phyloP scores from a whole-genome alignment of 176 grass and related monocot genomes.

The Oryza nivara region DNA sequence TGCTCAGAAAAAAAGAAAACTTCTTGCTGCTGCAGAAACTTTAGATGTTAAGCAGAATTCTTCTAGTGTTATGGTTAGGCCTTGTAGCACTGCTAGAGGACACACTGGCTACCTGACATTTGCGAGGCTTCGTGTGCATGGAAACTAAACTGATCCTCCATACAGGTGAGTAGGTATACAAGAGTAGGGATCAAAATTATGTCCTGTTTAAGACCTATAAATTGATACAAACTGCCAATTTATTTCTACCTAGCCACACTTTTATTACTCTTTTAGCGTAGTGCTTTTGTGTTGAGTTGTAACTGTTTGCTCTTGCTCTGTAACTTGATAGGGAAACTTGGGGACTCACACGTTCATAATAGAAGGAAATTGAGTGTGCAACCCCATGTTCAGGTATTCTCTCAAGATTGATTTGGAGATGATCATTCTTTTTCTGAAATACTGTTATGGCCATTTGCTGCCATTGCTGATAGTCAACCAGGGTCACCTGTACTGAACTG shows the following conservation, averaged over 20 bases:
- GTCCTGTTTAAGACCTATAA: not conserved
- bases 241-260: not conserved
- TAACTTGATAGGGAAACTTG: not conserved
- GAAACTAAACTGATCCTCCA: conserved; percentile 14
- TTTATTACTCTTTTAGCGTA: not conserved
- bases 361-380: not conserved
- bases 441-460: not conserved
- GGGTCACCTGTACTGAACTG: not conserved
- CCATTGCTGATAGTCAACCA: not conserved
- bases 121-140: conserved; percentile 57
- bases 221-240: not conserved
- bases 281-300: not conserved
- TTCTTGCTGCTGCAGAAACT: conserved; percentile 22
- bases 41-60: conserved; percentile 36
- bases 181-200: not conserved
- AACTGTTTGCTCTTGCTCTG: not conserved
- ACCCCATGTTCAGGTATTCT: not conserved
- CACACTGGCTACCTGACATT: conserved; percentile 95
- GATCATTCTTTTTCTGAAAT: not conserved
- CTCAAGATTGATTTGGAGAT: not conserved
- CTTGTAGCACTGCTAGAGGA: conserved; percentile 61
- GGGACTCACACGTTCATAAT: not conserved
- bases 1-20: conserved; percentile 68
- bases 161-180: not conserved
- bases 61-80: conserved; percentile 66